Evolutionary conservation across 78 protist species (phyloP).

Genomic region (Dictyostelium brefeldianum): DNA sequence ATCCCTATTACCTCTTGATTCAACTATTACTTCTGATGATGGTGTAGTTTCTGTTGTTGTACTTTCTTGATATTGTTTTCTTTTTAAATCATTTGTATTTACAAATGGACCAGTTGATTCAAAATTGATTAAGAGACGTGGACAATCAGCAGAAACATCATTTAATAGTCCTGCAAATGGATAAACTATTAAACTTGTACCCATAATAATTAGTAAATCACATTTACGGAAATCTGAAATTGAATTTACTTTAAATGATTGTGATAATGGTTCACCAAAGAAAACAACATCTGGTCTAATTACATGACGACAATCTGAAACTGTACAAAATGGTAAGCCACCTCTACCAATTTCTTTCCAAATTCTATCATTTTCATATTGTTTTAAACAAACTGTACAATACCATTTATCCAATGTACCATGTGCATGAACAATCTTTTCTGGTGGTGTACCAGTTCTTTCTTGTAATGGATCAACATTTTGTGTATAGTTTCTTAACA

Average conservation of each 20-base stretch:
- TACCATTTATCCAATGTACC: constrained; percentile 74
- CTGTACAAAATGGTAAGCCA: constrained; percentile 45
- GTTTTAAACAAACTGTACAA: constrained; percentile 56
- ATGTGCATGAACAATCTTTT: constrained; percentile 86
- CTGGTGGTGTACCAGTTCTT: constrained; percentile 63
- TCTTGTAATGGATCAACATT: constrained; percentile 85
- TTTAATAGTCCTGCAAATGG: constrained; percentile 82
- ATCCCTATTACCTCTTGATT: constrained; percentile 65
- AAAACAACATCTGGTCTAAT: constrained; percentile 83
- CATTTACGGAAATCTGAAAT: constrained; percentile 53
- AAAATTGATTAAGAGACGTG: constrained; percentile 90
- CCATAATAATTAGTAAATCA: constrained; percentile 87
- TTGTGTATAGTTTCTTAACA: constrained; percentile 85
- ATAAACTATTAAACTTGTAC: constrained; percentile 85
- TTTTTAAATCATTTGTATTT: constrained; percentile 18
- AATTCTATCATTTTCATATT: constrained; percentile 8
- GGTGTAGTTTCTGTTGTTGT: background rate
- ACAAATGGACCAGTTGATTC: constrained; percentile 85
- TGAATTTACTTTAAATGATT: constrained; percentile 20
- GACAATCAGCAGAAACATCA: constrained; percentile 47
- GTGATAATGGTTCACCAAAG: constrained; percentile 89
- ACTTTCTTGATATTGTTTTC: background rate
- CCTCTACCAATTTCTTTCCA: constrained; percentile 46
- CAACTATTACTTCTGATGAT: background rate
- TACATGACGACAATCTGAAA: constrained; percentile 5